A percentile compares a stretch with the other conserved stretches of the same genome.
These are phyloP conservation scores for Kazachstania taianensis DNA, from an alignment of 805 yeast genomes.

Conservation along the genomic window DNA sequence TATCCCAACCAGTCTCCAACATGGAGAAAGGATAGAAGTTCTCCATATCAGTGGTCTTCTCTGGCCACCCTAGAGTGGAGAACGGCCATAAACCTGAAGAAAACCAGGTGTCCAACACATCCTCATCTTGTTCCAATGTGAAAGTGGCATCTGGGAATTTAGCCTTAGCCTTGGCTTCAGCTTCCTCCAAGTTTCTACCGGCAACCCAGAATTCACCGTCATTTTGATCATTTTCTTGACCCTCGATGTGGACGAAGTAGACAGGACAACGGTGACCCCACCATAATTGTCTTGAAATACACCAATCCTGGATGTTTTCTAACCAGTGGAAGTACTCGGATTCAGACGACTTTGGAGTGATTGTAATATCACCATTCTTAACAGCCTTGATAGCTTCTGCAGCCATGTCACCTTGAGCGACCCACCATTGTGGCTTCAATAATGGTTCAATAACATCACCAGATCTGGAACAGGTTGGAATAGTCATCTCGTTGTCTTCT, in stretches of 20 bases:
- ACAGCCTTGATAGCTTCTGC: slow-evolving; percentile 79
- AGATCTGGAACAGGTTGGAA: slow-evolving; percentile 90
- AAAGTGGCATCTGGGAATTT: slow-evolving; percentile 63
- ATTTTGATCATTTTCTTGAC: slow-evolving; percentile 46
- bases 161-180: slow-evolving; percentile 64
- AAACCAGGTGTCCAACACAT: slow-evolving; percentile 97
- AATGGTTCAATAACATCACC: slow-evolving; percentile 96
- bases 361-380: slow-evolving; percentile 65
- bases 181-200: slow-evolving; percentile 77
- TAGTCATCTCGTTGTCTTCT: slow-evolving; percentile 89
- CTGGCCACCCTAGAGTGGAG: slow-evolving; percentile 95
- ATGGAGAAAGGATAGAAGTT: slow-evolving; percentile 82
- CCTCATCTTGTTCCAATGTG: slow-evolving; percentile 89
- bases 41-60: slow-evolving; percentile 60
- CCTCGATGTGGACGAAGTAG: slow-evolving; percentile 76
- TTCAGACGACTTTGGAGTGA: slow-evolving; percentile 83
- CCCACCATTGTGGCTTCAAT: slow-evolving; percentile 99
- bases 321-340: slow-evolving; percentile 93
- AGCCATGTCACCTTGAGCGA: slow-evolving; percentile 82
- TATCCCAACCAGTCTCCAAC: slow-evolving; percentile 99
- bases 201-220: slow-evolving; percentile 83
- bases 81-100: slow-evolving; percentile 98
- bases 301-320: slow-evolving; percentile 96
- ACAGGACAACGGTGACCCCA: slow-evolving; percentile 99
- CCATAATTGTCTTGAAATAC: slow-evolving; percentile 90